These are phyloP conservation scores for Morella rubra DNA, from an alignment of 306 rosid species.

Conservation along the genomic window DNA sequence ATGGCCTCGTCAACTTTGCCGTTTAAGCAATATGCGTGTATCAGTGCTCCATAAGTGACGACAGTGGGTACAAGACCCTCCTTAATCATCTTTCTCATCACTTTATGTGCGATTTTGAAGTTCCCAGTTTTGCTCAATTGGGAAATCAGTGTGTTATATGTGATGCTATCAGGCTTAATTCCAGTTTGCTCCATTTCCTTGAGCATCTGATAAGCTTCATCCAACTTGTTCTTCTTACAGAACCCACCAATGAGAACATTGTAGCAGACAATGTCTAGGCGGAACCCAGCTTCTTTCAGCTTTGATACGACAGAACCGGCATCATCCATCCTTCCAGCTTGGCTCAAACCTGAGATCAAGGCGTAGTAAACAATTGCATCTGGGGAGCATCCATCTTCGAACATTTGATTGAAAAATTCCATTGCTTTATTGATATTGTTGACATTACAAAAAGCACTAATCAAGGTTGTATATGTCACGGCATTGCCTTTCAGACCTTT, in stretches of 20 bases:
- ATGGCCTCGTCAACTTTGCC: slow-evolving; percentile 52
- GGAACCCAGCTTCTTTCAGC: slow-evolving; percentile 66
- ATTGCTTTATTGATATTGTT: slow-evolving; percentile 65
- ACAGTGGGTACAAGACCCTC: slow-evolving; percentile 60
- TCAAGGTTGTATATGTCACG: slow-evolving; percentile 52
- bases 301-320: slow-evolving; percentile 57
- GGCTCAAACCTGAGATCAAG: slow-evolving; percentile 71
- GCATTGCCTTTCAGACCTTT: slow-evolving; percentile 62
- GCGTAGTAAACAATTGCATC: slow-evolving; percentile 63
- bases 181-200: slow-evolving; percentile 63
- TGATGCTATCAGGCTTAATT: slow-evolving; percentile 60
- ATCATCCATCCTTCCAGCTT: slow-evolving; percentile 78
- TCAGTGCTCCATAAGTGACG: slow-evolving; percentile 68
- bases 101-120: slow-evolving; percentile 33
- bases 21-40: slow-evolving; percentile 65
- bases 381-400: slow-evolving; percentile 49
- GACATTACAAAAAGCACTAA: slow-evolving; percentile 68
- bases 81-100: slow-evolving; percentile 56
- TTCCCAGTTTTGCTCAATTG: slow-evolving; percentile 60
- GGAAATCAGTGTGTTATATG: slow-evolving; percentile 74
- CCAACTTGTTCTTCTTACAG: slow-evolving; percentile 62
- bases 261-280: slow-evolving; percentile 56
- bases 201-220: slow-evolving; percentile 51
- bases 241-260: slow-evolving; percentile 70
- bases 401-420: slow-evolving; percentile 63